Evolutionary conservation across 2,329 filamentous ascomycete genomes (phyloP).

Genomic region (Microsporum canis): DNA sequence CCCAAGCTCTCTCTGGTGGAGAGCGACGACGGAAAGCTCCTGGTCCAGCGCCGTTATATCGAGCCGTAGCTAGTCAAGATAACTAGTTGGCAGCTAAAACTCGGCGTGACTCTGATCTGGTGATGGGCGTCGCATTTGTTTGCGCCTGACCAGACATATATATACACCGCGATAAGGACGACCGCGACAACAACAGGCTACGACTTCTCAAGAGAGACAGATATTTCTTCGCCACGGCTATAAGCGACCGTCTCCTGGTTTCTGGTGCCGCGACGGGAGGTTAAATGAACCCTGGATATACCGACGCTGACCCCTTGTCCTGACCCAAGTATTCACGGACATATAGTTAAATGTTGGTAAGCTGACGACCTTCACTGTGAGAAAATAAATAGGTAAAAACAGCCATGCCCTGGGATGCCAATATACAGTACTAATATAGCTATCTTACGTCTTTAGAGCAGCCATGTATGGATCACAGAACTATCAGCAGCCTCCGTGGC

Average conservation of each 20-base stretch:
- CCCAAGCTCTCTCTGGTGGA: not conserved
- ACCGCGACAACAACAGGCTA: not conserved
- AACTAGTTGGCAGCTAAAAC: not conserved
- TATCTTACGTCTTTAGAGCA: not conserved
- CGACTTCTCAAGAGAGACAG: not conserved
- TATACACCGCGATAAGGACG: not conserved
- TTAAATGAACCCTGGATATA: slow-evolving; percentile 1
- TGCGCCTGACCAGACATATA: not conserved
- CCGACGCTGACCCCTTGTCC: not conserved
- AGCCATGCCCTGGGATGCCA: not conserved
- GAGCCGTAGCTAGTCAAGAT: not conserved
- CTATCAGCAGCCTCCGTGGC: slow-evolving; percentile 30
- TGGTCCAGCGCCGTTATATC: not conserved
- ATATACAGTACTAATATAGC: not conserved
- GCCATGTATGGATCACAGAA: slow-evolving; percentile 27
- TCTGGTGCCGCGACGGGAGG: not conserved
- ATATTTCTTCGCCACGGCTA: not conserved
- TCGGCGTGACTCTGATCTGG: not conserved
- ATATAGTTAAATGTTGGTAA: not conserved
- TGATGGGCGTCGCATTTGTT: not conserved
- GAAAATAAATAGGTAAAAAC: too few relatives aligned
- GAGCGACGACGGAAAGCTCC: not conserved
- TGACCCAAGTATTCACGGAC: not conserved
- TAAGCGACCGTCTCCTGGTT: not conserved
- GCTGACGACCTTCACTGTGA: not conserved